Base-by-base conservation (phyloP, 2,329 filamentous ascomycete genomes). In the Tolypocladium sp. region DNA sequence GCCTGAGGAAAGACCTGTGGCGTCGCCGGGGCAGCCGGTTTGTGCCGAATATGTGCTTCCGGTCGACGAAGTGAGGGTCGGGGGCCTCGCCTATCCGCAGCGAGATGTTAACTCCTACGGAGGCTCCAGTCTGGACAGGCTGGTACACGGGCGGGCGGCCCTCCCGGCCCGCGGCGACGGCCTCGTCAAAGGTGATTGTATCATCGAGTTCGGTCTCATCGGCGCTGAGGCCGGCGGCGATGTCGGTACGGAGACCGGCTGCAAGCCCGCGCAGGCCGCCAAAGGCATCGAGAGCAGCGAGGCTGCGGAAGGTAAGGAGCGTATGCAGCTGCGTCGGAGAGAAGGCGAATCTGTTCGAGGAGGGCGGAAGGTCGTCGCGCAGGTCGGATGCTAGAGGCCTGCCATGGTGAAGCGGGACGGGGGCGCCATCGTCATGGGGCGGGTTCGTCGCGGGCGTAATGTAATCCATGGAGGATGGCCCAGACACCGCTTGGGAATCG, bases 21-120 rank as follows among this genome's bases (percentile, higher is more conserved):
- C 88, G 89, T 66, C 83, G 83, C 63, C 84, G 84, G 0, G 68
- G 73, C 1, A 70, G 68, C 9, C 67, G 67, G 56, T 92, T 92
- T 62, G 84, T 82, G 57, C 83, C 85, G 69, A 84, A 92, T 9
- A 92, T 77, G 41, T 87, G 84, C 67, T 82, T 88, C 27, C 90
- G 84, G 66, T 92, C 89, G 25, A 69, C 60, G 49, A 69, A 73
- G 46, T 64, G 63, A 33, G 62, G 41, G 30, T 69, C 63, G 52
- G 62, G 61, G 40, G 63, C 64, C 37, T 71, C 69, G 51, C 70
- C 64, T 15, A 68, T 58, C 17, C 66, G 70, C 3, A 73, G 68
- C 4, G 70, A 69, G 35, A 70, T 68, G 27, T 64, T 60, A 0
- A 64, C 59, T 22, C 66, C 60, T 13, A 63, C 63, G 12, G 65